Percentiles rank a stretch among this genome's conserved stretches.
Evolutionary conservation across 1,284 basidiomycete species (phyloP).

Genomic region (Boletus sp.): DNA sequence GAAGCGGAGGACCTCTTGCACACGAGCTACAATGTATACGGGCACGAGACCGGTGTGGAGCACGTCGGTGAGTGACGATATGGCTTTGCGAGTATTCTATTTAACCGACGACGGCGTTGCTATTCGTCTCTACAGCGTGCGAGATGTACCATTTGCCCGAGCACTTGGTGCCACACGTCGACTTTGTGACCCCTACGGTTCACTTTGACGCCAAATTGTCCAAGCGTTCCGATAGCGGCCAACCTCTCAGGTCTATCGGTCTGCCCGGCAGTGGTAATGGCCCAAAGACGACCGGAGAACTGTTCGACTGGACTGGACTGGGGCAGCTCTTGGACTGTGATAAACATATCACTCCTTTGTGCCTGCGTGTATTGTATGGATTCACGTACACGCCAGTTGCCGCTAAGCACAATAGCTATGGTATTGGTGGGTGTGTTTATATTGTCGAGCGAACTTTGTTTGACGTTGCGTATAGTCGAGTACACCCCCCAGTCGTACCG

Average conservation of each 20-base stretch:
- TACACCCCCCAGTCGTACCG: slow-evolving; percentile 48
- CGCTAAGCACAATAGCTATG: slow-evolving; percentile 44
- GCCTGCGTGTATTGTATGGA: slow-evolving; percentile 46
- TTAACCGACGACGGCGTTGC: no score
- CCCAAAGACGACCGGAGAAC: slow-evolving; percentile 36
- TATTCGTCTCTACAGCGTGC: no score
- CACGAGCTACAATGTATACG: slow-evolving; percentile 43
- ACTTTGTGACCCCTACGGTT: slow-evolving; percentile 45
- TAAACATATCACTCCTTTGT: slow-evolving; percentile 41
- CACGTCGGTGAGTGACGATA: slow-evolving; percentile 26
- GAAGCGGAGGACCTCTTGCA: slow-evolving; percentile 44
- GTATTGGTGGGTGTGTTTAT: slow-evolving; percentile 38
- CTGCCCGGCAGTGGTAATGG: slow-evolving; percentile 28
- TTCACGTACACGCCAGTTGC: slow-evolving; percentile 40
- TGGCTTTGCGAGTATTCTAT: neutral
- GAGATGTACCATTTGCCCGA: slow-evolving; percentile 42
- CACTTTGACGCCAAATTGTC: slow-evolving; percentile 36
- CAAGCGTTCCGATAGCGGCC: slow-evolving; percentile 11
- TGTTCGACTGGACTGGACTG: slow-evolving; percentile 21
- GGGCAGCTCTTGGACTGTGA: slow-evolving; percentile 39
- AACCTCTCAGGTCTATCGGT: slow-evolving; percentile 24
- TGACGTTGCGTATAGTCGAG: slow-evolving; percentile 36
- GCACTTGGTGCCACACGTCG: slow-evolving; percentile 40
- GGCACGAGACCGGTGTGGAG: slow-evolving; percentile 34
- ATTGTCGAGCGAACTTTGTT: neutral